Evolutionary conservation across 129 eudicot species (phyloP), one percentile per base, ranked within the genome.

Genomic region (Glebionis coronaria): DNA sequence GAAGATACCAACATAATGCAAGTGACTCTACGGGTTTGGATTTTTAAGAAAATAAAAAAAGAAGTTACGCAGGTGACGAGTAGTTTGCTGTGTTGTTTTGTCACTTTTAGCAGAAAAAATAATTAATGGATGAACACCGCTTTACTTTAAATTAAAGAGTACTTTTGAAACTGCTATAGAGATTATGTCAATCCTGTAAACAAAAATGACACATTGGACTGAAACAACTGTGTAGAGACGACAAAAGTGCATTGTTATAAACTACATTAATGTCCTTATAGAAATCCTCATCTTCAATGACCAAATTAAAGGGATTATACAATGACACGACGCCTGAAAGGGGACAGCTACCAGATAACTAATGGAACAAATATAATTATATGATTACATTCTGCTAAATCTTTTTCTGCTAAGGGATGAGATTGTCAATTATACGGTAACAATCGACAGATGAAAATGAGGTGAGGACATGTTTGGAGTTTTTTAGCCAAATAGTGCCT

Each of bases 281-380:
- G 44, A 93, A 88, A 75, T 88, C 95, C 68, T 92, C 96, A 82
- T 92, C 90, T 54, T 90, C 92, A 63, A 82, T 69, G 42, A 83
- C 88, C 78, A 93, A 78, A 77, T 93, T 68, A 67, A 93, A 93
- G 61, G 98, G 98, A 78, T 88, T 93, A 83, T 96, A 93, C 75
- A 93, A 80, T 59, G 98, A 93, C 59, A 93, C 90, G 21, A 90
- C 98, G 57, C 98, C 96, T 61, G 98, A 82, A 77, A 93, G 96
- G 68, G 73, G 81, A 77, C 96, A 93, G 28, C 57, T 19, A 45
- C 59, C 69, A 61, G 88, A 77, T 44, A 63, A 63, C 14, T 3
- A 31, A 4, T 12, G 65, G 14, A 3, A 5, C 3, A 21, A 2
- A 21, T 8, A 5, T 5, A 13, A 12, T 4, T 7, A 3, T 2